Conservation (phyloP, 352 stramenopile species). For the Pythium brachiatum region DNA sequence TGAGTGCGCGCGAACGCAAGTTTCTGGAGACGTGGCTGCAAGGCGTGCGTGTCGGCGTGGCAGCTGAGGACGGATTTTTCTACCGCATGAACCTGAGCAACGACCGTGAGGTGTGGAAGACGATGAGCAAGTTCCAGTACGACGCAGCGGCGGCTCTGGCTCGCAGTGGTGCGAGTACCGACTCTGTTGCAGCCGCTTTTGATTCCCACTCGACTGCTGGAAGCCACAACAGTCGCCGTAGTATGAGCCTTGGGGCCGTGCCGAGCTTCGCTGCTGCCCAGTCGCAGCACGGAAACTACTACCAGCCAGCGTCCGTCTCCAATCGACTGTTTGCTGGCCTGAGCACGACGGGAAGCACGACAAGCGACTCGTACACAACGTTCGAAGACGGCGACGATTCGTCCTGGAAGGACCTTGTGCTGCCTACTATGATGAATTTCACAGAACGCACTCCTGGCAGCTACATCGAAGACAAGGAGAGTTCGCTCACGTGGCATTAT, state of each 20-base stretch:
- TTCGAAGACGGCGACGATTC: constrained; percentile 45
- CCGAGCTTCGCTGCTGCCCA: constrained; percentile 10
- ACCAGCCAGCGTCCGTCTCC: constrained; percentile 4
- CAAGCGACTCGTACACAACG: neutral
- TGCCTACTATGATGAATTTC: constrained; percentile 76
- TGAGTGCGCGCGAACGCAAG: constrained; percentile 74
- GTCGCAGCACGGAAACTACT: constrained; percentile 10
- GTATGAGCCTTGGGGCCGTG: constrained; percentile 17
- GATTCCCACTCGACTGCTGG: constrained; percentile 3
- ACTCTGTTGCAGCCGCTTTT: neutral
- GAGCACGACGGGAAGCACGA: constrained; percentile 1
- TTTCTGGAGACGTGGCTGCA: constrained; percentile 90
- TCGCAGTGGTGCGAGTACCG: neutral
- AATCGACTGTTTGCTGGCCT: neutral
- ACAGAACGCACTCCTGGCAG: constrained; percentile 73
- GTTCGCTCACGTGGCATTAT: constrained; percentile 88
- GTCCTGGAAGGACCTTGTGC: constrained; percentile 80
- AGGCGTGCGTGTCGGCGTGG: constrained; percentile 66
- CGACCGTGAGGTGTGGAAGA: constrained; percentile 71
- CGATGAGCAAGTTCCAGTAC: constrained; percentile 85
- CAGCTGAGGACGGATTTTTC: constrained; percentile 74
- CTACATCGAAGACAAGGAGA: constrained; percentile 86
- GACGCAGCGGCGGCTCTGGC: constrained; percentile 37
- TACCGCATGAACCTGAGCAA: constrained; percentile 81
- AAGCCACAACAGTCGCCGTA: constrained; percentile 18